Base-by-base conservation (phyloP, 495 filamentous ascomycete genomes). In the Hypoxylon cercidicola region DNA sequence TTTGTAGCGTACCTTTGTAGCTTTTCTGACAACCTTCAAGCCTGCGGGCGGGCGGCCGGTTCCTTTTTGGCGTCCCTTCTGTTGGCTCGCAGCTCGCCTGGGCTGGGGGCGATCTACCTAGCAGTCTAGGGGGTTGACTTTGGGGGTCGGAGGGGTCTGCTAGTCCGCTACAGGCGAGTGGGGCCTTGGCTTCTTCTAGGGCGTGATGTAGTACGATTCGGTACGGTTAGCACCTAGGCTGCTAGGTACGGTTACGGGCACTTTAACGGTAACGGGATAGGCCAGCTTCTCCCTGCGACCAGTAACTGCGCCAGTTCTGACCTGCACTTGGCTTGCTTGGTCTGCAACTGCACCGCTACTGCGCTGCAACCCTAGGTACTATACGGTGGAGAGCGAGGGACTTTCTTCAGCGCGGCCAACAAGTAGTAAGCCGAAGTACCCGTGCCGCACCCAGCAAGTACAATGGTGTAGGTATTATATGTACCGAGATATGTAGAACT, bases 371-470 rank as follows among this genome's bases (percentile, higher is more conserved):
- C 19, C 47, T 59, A 50, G 62, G 35, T 64, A 64, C 47, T 18
- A 44, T 48, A 20, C 23, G 19, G 59, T 35, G 48, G 64, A 43
- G 59, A 37, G n/a, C 20, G 55, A 59, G 44, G 16, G 49, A 68
- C 64, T 62, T 63, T 50, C 16, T 40, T 59, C 54, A 52, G 48
- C 58, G 59, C 62, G 59, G 64, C 64, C 25, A 12, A 60, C 53
- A 46, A 45, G 32, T 37, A 48, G 34, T 49, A 28, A 59, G 49
- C 49, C 58, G 28, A 68, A 15, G 64, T 68, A 68, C 64, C 50
- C 30, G 44, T 39, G 15, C 49, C 13, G 19, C 23, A 55, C 12
- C 13, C 7, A 35, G 4, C 20, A 68, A 50, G 65, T 68, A 68
- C 65, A 55, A 20, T 19, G 25, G 25, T 15, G 39, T 41, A 39